These are phyloP conservation scores for Aquilaria malaccensis DNA, from an alignment of 345 rosid genomes.

Conservation along the genomic window DNA sequence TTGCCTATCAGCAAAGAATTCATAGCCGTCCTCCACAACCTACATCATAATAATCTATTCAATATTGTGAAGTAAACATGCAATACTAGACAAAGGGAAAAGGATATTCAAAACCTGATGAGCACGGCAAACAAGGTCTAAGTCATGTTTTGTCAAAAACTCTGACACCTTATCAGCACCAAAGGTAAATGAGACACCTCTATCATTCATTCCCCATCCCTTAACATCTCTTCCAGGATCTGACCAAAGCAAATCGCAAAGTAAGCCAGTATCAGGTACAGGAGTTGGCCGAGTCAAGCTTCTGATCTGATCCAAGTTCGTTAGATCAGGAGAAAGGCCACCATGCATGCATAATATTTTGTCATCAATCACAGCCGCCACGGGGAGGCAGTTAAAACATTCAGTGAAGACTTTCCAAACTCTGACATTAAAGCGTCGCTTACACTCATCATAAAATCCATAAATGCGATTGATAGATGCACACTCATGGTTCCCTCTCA, in stretches of 20 bases:
- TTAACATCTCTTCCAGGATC: constrained; percentile 86
- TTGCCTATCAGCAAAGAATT: constrained; percentile 90
- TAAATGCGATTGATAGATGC: constrained; percentile 90
- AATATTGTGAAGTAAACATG: constrained; percentile 9
- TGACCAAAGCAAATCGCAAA: constrained; percentile 96
- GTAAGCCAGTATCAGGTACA: constrained; percentile 75
- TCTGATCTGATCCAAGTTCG: constrained; percentile 73
- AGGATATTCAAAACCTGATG: constrained; percentile 58
- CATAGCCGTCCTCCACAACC: constrained; percentile 99
- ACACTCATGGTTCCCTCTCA: constrained; percentile 92
- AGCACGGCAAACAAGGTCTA: constrained; percentile 95
- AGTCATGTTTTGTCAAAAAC: constrained; percentile 61
- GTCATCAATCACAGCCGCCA: constrained; percentile 83
- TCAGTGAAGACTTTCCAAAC: constrained; percentile 91
- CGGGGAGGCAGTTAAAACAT: constrained; percentile 90
- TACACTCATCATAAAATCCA: constrained; percentile 94
- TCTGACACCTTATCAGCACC: constrained; percentile 84
- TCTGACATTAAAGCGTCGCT: constrained; percentile 85
- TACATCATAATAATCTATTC: constrained; percentile 21
- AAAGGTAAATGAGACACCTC: constrained; percentile 93
- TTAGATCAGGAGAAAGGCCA: constrained; percentile 87
- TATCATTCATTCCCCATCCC: constrained; percentile 95
- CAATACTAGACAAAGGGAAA: not conserved
- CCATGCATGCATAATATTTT: constrained; percentile 97
- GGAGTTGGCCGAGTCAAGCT: constrained; percentile 60